Evolutionary conservation across 345 rosid species (phyloP), one percentile per base, ranked within the genome.

Genomic region (Schrenkiella parvula): DNA sequence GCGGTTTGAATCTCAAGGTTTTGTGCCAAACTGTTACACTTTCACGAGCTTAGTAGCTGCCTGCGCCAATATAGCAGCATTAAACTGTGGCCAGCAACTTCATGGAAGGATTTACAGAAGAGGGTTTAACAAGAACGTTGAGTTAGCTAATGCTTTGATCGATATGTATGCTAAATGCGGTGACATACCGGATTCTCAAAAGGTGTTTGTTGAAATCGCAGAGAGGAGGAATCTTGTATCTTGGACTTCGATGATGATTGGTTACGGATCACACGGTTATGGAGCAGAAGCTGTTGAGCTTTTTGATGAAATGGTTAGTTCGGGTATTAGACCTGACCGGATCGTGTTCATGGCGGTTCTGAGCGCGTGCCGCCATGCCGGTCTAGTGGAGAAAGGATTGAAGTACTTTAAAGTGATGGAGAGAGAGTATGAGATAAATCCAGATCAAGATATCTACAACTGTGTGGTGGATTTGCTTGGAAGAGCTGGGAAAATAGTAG

Each of bases 101-200:
- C 99, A 95, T 79, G 96, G 88, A 38, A 86, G 84, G 68, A 78
- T 88, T 31, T 28, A 80, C 71, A 75, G 76, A 72, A 78, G 86
- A 71, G 97, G 93, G 60, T 81, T 91, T 72, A 80, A 80, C 14
- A 65, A 79, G 46, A 73, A 88, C 56, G 60, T 75, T 56, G 91
- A 68, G 70, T 44, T 95, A 79, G 85, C 87, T 7, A 91, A 91
- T 76, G 87, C 97, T 25, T 78, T 89, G 53, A 79, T 89, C 25
- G 96, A 89, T 74, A 91, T 95, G 96, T 87, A 95, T 70, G 95
- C 95, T 46, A 91, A 91, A 81, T 91, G 99, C 35, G 98, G 98
- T 26, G 82, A 77, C 74, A 76, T 91, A 67, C 68, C 71, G 3
- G 86, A 84, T 66, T 81, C 98, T 0, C 55, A 59, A 37, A 85